Conservation (phyloP, 768 basidiomycete genomes). For the Nidularia pulvinata region DNA sequence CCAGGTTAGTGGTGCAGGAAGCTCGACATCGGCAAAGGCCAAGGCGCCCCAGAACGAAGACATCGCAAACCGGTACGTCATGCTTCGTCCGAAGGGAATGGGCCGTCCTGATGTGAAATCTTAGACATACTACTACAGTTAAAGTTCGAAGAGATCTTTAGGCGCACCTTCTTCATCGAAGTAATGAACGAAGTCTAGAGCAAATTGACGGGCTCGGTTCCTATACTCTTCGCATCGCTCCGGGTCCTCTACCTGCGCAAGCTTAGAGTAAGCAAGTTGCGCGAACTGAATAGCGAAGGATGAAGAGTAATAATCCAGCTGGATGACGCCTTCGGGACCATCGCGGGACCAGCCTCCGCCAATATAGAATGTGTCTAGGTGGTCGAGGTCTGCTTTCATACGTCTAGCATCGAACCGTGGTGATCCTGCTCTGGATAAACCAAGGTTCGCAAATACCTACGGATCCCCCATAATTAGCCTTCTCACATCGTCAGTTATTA, state of each 20-base stretch:
- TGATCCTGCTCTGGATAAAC: conserved; percentile 62
- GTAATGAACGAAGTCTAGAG: conserved; percentile 72
- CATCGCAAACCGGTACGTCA: conserved; percentile 84
- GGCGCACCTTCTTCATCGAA: conserved; percentile 73
- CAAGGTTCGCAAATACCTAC: conserved; percentile 76
- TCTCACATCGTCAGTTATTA: background rate
- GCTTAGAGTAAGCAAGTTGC: conserved; percentile 69
- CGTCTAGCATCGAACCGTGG: conserved; percentile 52
- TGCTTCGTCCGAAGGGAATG: conserved; percentile 74
- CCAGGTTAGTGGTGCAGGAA: conserved; percentile 72
- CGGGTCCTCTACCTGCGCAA: conserved; percentile 62
- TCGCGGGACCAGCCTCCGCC: conserved; percentile 77
- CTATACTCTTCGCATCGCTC: conserved; percentile 64
- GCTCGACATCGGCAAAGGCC: conserved; percentile 69
- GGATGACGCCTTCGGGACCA: conserved; percentile 76
- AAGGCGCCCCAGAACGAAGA: conserved; percentile 78
- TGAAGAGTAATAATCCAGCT: conserved; percentile 79
- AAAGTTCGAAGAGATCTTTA: conserved; percentile 5
- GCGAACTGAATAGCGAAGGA: conserved; percentile 81
- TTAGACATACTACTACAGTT: background rate
- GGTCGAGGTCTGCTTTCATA: conserved; percentile 74
- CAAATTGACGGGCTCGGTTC: conserved; percentile 60
- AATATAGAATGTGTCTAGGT: conserved; percentile 80
- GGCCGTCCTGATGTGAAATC: conserved; percentile 50
- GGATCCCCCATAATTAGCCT: background rate